Conservation (phyloP, 305 asterid genomes). For the Solanum chacoense region DNA sequence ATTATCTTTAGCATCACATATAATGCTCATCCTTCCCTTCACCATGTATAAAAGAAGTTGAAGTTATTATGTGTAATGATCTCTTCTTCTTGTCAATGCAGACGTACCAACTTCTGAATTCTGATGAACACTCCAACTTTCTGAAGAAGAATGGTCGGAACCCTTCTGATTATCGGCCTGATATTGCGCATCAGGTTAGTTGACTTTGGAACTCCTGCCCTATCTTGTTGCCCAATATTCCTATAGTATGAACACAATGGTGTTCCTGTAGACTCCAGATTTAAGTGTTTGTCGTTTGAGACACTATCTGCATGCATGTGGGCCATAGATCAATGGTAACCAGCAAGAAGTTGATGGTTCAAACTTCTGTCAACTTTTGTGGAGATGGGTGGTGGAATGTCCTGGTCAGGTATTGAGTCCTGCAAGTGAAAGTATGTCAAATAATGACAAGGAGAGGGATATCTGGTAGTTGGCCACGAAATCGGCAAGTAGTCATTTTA, state of each 20-base stretch:
- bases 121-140: conserved; percentile 65
- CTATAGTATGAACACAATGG: not conserved
- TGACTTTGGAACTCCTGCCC: not conserved
- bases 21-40: not conserved
- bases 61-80: not conserved
- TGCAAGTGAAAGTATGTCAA: not conserved
- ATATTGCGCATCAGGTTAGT: conserved; percentile 83
- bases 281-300: not conserved
- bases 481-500: not conserved
- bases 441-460: not conserved
- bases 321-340: not conserved
- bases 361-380: not conserved
- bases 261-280: not conserved
- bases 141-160: conserved; percentile 46
- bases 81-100: conserved; percentile 14
- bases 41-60: not conserved
- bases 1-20: not conserved
- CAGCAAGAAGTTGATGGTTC: not conserved
- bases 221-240: not conserved
- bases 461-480: not conserved
- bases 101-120: conserved; percentile 73
- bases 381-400: not conserved
- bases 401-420: not conserved
- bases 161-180: conserved; percentile 86
- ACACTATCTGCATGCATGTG: not conserved